A percentile compares a stretch with the other conserved stretches of the same genome.
phyloP scores from a whole-genome alignment of 805 yeast species.

The Schizosaccharomyces osmophilus region DNA sequence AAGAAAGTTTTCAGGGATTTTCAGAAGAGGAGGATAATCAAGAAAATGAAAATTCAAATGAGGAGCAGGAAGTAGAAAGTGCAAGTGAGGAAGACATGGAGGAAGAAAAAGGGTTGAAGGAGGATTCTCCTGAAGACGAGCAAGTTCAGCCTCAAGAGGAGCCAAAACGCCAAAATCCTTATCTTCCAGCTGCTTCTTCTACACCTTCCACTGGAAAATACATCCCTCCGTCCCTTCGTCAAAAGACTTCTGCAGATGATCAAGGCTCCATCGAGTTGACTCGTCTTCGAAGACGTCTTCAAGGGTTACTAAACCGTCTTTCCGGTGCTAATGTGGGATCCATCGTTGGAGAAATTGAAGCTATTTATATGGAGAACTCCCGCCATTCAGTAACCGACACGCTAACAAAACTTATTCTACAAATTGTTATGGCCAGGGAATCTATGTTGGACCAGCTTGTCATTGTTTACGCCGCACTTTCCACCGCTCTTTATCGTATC shows the following conservation, averaged over 20 bases:
- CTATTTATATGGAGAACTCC: constrained; percentile 38
- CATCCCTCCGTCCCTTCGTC: constrained; percentile 70
- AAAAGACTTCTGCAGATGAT: constrained; percentile 16
- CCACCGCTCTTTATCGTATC: constrained; percentile 52
- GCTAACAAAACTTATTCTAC: constrained; percentile 36
- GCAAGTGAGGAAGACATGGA: constrained; percentile 23
- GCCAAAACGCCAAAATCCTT: constrained; percentile 22
- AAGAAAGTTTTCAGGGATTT: not conserved
- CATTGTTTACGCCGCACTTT: constrained; percentile 51
- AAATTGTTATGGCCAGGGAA: constrained; percentile 38
- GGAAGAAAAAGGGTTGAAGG: not conserved
- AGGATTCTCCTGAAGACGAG: not conserved
- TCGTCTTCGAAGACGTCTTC: constrained; percentile 36
- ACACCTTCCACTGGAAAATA: constrained; percentile 28
- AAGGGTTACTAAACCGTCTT: constrained; percentile 67
- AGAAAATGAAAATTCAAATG: constrained; percentile 11
- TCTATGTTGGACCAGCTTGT: constrained; percentile 56
- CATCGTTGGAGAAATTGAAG: constrained; percentile 44
- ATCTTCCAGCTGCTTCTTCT: not conserved
- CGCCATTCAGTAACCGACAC: constrained; percentile 58
- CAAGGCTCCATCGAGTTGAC: constrained; percentile 24
- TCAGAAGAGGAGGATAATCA: constrained; percentile 6
- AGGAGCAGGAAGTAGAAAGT: constrained; percentile 9
- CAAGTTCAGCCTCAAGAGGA: not conserved
- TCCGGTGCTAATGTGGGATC: constrained; percentile 62